A percentile compares a stretch with the other conserved stretches of the same genome.
phyloP scores from a whole-genome alignment of 1,139 yeast genomes.

The Nakaseomyces uthaithaninus region DNA sequence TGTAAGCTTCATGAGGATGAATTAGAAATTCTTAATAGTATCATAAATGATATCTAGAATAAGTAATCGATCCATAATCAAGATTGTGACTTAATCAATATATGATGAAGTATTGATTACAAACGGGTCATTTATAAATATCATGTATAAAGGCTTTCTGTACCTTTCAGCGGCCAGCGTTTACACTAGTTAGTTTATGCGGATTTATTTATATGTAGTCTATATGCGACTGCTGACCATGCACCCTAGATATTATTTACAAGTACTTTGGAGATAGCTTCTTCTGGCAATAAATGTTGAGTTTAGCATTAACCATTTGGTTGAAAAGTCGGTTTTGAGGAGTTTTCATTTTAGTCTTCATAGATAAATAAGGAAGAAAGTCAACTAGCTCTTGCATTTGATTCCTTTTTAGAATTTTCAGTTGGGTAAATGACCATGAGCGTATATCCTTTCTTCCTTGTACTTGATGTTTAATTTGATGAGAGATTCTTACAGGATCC shows the following conservation, averaged over 20 bases:
- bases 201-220: too few species aligned
- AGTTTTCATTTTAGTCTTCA: not conserved
- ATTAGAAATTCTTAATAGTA: not conserved
- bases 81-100: too few species aligned
- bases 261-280: not conserved
- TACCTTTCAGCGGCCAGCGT: too few species aligned
- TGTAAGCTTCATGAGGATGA: constrained; percentile 2
- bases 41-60: not conserved
- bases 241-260: too few species aligned
- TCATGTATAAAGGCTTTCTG: too few species aligned
- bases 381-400: not conserved
- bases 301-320: not conserved
- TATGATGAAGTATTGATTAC: too few species aligned
- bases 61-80: too few species aligned
- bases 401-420: not conserved
- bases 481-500: not conserved
- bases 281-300: not conserved
- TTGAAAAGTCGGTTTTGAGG: not conserved
- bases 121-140: too few species aligned
- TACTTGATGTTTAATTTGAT: not conserved
- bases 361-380: not conserved
- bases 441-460: not conserved
- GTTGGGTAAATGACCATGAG: constrained; percentile 1
- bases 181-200: too few species aligned
- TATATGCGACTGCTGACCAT: too few species aligned